phyloP scores from a whole-genome alignment of 2,329 filamentous ascomycete genomes.

The Geosmithia morbida region DNA sequence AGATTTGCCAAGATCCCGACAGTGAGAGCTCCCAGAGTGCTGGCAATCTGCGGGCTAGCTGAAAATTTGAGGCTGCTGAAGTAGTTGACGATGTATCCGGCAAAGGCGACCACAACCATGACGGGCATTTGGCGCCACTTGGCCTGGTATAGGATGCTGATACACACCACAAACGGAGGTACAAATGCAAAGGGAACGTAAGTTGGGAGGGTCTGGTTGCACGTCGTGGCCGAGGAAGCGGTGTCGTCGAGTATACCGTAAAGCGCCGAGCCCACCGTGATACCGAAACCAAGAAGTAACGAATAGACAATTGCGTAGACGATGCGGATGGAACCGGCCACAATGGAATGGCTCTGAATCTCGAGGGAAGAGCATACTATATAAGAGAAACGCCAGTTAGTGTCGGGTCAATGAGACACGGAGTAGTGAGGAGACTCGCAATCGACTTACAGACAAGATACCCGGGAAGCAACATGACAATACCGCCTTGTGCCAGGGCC shows the following conservation, averaged over 20 bases:
- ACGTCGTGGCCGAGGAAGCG: conserved; percentile 29
- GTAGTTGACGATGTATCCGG: conserved; percentile 64
- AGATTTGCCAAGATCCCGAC: conserved; percentile 67
- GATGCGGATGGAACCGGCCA: conserved; percentile 59
- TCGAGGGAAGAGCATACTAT: conserved; percentile 37
- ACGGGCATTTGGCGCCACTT: conserved; percentile 69
- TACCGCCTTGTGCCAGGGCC: conserved; percentile 48
- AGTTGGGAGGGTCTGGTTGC: conserved; percentile 26
- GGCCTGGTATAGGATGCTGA: conserved; percentile 66
- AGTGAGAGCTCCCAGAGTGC: conserved; percentile 60
- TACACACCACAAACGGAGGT: conserved; percentile 55
- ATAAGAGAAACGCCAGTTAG: conserved; percentile 6
- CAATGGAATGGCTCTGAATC: conserved; percentile 53
- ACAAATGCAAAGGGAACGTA: conserved; percentile 55
- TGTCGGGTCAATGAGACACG: background rate
- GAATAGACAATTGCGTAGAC: conserved; percentile 65
- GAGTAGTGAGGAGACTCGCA: background rate
- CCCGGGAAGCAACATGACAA: conserved; percentile 51
- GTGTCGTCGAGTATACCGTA: conserved; percentile 45
- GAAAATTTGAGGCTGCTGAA: conserved; percentile 52
- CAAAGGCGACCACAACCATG: conserved; percentile 60
- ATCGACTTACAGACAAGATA: conserved; percentile 39
- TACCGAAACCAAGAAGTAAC: conserved; percentile 57
- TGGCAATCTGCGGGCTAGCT: conserved; percentile 60
- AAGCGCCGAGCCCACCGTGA: conserved; percentile 50